Percentiles rank a stretch among this genome's conserved stretches.
Evolutionary conservation across 208 protist species (phyloP).

Genomic region (Zelonia costaricensis): DNA sequence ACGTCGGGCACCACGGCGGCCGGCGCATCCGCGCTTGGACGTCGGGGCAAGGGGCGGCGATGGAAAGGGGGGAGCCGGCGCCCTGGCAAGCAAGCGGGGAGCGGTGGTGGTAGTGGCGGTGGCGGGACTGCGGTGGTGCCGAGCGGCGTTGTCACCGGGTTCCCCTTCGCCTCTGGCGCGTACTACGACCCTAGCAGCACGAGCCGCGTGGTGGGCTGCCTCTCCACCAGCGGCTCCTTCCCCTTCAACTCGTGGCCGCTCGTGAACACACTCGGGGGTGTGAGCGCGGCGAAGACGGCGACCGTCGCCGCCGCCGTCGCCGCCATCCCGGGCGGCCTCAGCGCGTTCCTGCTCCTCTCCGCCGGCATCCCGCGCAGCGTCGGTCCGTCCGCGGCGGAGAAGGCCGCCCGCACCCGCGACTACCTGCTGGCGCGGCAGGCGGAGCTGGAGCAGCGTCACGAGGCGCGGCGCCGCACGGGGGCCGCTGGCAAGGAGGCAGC

Average conservation of each 20-base stretch:
- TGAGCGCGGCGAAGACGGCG: background rate
- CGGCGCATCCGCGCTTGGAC: no score
- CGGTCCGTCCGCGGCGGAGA: constrained; percentile 1
- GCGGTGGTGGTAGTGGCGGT: no score
- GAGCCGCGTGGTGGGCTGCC: background rate
- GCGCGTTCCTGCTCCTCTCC: constrained; percentile 17
- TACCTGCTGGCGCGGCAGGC: constrained; percentile 19
- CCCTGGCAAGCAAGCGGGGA: no score
- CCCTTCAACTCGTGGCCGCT: background rate
- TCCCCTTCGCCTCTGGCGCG: background rate
- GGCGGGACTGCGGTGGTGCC: no score
- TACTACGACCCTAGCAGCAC: background rate
- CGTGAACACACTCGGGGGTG: background rate
- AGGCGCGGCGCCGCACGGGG: constrained; percentile 4
- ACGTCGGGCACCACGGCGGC: no score
- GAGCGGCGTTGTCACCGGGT: no score
- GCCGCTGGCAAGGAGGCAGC: background rate
- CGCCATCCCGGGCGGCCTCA: constrained; percentile 11
- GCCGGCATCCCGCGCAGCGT: constrained; percentile 5
- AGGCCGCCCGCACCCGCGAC: constrained; percentile 7
- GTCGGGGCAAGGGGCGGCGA: no score
- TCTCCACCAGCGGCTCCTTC: background rate
- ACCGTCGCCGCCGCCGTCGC: background rate
- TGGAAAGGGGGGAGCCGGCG: no score
- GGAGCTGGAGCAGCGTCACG: constrained; percentile 11